Evolutionary conservation across 139 green algal genomes (phyloP).

Genomic region (Chlorella vulgaris): DNA sequence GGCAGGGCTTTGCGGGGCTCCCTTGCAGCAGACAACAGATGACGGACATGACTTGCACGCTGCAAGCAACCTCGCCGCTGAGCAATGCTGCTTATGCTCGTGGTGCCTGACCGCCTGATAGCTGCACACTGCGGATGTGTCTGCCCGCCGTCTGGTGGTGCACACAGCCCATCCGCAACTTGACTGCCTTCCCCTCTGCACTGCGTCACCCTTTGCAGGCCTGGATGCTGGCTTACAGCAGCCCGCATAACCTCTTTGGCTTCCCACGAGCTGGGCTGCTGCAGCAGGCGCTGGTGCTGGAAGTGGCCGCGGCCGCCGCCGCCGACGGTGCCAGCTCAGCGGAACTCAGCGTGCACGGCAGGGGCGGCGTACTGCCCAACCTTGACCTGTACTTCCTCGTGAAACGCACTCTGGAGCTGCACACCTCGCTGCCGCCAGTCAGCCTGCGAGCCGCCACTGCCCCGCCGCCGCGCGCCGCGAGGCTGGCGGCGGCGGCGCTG

Average conservation of each 20-base stretch:
- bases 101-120: too few species aligned
- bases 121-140: too few species aligned
- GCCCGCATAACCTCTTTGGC: neutral
- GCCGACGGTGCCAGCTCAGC: neutral
- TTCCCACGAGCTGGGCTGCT: conserved; percentile 56
- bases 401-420: conserved; percentile 38
- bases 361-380: conserved; percentile 76
- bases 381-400: conserved; percentile 75
- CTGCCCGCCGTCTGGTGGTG: too few species aligned
- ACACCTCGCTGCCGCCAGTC: neutral
- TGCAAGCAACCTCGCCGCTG: neutral
- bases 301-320: conserved; percentile 32
- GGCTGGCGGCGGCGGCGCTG: neutral
- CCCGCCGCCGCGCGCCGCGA: neutral
- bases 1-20: too few species aligned
- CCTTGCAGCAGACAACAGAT: neutral
- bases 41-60: neutral
- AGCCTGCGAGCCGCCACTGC: neutral
- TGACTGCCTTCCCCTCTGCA: neutral
- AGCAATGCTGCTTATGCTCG: too few species aligned
- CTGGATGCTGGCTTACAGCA: conserved; percentile 58
- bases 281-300: conserved; percentile 78
- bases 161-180: neutral
- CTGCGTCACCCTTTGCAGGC: conserved; percentile 16
- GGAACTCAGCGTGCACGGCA: conserved; percentile 62